Evolutionary conservation across 176 grass and related monocot species (phyloP).

Genomic region (Carex pumila): DNA sequence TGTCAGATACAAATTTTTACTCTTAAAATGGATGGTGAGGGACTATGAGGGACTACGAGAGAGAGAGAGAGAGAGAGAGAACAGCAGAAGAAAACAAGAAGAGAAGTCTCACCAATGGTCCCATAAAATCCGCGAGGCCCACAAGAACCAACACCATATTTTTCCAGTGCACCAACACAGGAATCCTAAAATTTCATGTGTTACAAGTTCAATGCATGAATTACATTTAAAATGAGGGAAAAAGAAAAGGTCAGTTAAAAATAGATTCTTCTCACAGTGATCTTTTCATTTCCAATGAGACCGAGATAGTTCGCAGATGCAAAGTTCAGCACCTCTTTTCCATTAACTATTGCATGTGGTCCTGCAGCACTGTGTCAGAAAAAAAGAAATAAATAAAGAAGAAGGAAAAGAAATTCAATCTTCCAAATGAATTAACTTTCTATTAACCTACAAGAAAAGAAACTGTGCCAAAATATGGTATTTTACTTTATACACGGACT

Average conservation of each 20-base stretch:
- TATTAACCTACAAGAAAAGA: constrained; percentile 1
- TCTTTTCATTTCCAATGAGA: constrained; percentile 80
- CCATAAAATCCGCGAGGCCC: constrained; percentile 95
- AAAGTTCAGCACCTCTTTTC: constrained; percentile 94
- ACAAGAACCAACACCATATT: constrained; percentile 97
- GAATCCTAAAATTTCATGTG: constrained; percentile 49
- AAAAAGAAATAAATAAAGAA: constrained; percentile 16
- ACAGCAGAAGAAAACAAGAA: background rate
- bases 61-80: constrained; percentile 25
- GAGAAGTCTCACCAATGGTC: constrained; percentile 61
- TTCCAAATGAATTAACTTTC: constrained; percentile 5
- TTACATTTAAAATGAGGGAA: background rate
- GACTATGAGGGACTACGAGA: constrained; percentile 14
- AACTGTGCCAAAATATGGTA: background rate
- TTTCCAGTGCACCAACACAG: constrained; percentile 76
- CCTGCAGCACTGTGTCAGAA: constrained; percentile 57
- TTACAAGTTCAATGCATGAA: constrained; percentile 21
- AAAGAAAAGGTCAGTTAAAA: constrained; percentile 19
- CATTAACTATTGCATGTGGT: constrained; percentile 68
- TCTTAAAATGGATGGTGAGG: background rate
- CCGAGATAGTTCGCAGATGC: constrained; percentile 94
- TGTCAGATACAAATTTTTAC: constrained; percentile 18
- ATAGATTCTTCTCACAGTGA: constrained; percentile 54
- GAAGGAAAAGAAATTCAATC: background rate
- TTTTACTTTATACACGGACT: background rate